A percentile compares a stretch with the other conserved stretches of the same genome.
These are phyloP conservation scores for Elongisporangium undulatum DNA, from an alignment of 352 stramenopile species.

Conservation along the genomic window DNA sequence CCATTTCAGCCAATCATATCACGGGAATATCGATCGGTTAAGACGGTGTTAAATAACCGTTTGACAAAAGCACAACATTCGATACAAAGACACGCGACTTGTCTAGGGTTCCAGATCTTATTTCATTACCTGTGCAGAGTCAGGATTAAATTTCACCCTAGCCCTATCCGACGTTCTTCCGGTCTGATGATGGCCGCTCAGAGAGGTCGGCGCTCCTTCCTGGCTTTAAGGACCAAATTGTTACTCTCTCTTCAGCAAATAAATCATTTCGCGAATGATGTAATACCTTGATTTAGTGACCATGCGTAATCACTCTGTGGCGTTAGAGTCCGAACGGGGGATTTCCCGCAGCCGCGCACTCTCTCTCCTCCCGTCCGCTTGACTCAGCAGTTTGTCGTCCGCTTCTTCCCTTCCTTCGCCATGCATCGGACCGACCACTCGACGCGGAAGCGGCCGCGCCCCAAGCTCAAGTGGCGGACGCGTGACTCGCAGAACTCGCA, in stretches of 20 bases:
- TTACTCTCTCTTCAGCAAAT: no score
- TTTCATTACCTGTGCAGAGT: background rate
- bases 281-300: background rate
- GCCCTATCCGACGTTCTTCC: background rate
- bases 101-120: background rate
- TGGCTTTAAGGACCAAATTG: background rate
- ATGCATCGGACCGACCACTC: background rate
- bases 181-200: background rate
- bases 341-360: background rate
- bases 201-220: background rate
- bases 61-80: background rate
- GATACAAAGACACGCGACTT: background rate
- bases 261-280: no score
- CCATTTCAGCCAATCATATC: background rate
- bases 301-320: background rate
- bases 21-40: background rate
- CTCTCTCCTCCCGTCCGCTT: background rate
- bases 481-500: conserved; percentile 48
- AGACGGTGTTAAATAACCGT: background rate
- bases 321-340: no score
- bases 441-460: background rate
- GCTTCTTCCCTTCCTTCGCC: background rate
- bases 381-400: background rate
- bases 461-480: conserved; percentile 51
- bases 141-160: background rate